phyloP scores from a whole-genome alignment of 2,329 filamentous ascomycete genomes.

The Teratosphaeriaceae sp. region DNA sequence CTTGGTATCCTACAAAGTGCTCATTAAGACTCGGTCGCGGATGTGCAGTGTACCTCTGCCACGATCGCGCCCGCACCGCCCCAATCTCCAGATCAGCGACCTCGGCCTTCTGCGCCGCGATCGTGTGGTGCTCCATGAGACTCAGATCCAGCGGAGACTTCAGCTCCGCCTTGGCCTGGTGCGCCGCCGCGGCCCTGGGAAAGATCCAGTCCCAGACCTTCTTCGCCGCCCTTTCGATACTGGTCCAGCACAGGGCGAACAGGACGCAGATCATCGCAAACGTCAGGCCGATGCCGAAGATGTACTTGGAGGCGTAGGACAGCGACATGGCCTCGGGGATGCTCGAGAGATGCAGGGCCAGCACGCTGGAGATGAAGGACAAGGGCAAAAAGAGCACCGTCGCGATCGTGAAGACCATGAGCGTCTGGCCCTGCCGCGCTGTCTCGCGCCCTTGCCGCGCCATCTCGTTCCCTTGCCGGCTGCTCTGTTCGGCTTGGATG shows the following conservation, averaged over 20 bases:
- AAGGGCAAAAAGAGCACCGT: slow-evolving; percentile 53
- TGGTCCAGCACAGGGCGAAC: slow-evolving; percentile 10
- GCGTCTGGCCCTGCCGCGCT: slow-evolving; percentile 49
- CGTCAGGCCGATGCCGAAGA: slow-evolving; percentile 50
- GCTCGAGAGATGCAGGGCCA: slow-evolving; percentile 48
- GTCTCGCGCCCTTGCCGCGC: slow-evolving; percentile 38
- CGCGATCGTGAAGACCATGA: slow-evolving; percentile 55
- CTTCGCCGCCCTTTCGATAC: neutral
- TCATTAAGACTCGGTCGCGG: neutral
- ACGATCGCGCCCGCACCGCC: neutral
- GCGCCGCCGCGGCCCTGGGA: neutral
- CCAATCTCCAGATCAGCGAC: neutral
- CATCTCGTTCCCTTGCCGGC: slow-evolving; percentile 39
- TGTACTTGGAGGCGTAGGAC: slow-evolving; percentile 48
- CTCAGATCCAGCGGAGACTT: neutral
- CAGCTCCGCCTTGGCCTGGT: neutral
- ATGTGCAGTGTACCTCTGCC: neutral
- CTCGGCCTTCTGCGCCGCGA: neutral
- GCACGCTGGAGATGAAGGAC: slow-evolving; percentile 50
- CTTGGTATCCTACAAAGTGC: slow-evolving; percentile 1
- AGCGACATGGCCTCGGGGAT: slow-evolving; percentile 35
- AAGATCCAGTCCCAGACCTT: neutral
- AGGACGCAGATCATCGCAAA: slow-evolving; percentile 39
- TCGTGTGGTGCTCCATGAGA: neutral
- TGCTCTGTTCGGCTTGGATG: slow-evolving; percentile 56